A percentile compares a stretch with the other conserved stretches of the same genome.
Conservation (phyloP, 768 basidiomycete genomes). For the Calocera viscosa region DNA sequence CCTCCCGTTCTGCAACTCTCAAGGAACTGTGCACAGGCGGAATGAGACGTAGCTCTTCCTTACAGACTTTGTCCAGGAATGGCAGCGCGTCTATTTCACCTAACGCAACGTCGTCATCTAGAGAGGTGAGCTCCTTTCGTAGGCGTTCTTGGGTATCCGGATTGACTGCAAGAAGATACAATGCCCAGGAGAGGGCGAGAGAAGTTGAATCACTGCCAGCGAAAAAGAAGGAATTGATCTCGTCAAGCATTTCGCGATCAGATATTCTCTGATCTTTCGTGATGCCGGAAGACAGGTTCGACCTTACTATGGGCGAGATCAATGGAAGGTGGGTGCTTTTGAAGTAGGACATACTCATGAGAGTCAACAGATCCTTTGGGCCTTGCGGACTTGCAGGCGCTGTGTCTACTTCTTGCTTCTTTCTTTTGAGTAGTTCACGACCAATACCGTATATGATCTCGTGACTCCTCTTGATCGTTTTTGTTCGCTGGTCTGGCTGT, state of each 20-base stretch:
- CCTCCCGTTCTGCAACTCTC: background rate
- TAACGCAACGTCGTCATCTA: background rate
- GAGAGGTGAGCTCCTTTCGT: background rate
- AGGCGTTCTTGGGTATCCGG: background rate
- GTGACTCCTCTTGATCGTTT: slow-evolving; percentile 30
- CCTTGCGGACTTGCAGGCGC: slow-evolving; percentile 26
- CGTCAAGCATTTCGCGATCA: slow-evolving; percentile 20
- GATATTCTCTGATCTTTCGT: slow-evolving; percentile 7
- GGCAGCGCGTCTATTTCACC: background rate
- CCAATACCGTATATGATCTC: slow-evolving; percentile 34
- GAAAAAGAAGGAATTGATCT: slow-evolving; percentile 3
- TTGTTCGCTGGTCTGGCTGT: slow-evolving; percentile 36
- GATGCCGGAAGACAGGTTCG: slow-evolving; percentile 8
- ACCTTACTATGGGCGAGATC: background rate
- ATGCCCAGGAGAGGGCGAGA: background rate
- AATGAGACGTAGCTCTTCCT: background rate
- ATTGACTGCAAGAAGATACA: background rate
- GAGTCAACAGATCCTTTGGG: slow-evolving; percentile 36
- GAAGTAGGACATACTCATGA: slow-evolving; percentile 33
- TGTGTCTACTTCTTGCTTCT: slow-evolving; percentile 27
- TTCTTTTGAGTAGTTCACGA: slow-evolving; percentile 33
- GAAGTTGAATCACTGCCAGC: background rate
- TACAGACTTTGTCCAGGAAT: slow-evolving; percentile 1
- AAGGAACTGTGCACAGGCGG: background rate
- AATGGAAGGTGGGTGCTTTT: background rate